phyloP scores from a whole-genome alignment of 805 yeast genomes.

The Peterozyma toletana region DNA sequence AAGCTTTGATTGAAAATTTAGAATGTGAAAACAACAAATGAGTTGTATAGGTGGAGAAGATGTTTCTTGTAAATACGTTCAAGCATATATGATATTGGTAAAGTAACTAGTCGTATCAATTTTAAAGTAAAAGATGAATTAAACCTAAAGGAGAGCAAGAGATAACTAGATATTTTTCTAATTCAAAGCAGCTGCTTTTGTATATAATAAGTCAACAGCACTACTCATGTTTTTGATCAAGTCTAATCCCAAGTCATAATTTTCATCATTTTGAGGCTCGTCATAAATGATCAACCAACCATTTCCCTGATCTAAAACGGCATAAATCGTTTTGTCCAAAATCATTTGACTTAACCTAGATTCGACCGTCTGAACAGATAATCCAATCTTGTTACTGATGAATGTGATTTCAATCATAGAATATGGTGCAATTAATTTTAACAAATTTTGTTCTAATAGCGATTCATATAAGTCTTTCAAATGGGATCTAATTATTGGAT shows the following conservation, averaged over 20 bases:
- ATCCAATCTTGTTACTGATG: slow-evolving; percentile 80
- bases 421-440: slow-evolving; percentile 93
- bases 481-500: slow-evolving; percentile 84
- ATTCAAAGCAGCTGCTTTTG: slow-evolving; percentile 82
- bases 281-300: slow-evolving; percentile 94
- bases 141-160: not conserved
- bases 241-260: slow-evolving; percentile 82
- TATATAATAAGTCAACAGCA: slow-evolving; percentile 87
- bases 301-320: slow-evolving; percentile 96
- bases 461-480: slow-evolving; percentile 91
- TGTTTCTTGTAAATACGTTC: not conserved
- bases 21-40: slow-evolving; percentile 5
- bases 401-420: slow-evolving; percentile 92
- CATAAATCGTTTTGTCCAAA: slow-evolving; percentile 88
- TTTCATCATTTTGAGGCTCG: slow-evolving; percentile 80
- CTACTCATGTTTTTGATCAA: slow-evolving; percentile 79
- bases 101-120: too few relatives aligned
- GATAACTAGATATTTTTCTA: slow-evolving; percentile 16
- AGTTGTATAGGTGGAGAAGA: not conserved
- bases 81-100: not conserved
- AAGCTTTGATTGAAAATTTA: slow-evolving; percentile 23
- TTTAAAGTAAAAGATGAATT: too few relatives aligned
- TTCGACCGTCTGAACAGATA: slow-evolving; percentile 83
- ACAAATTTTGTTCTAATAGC: slow-evolving; percentile 83
- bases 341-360: slow-evolving; percentile 96